phyloP scores from a whole-genome alignment of 148 eudicot species.

The Nepenthes mirabilis region DNA sequence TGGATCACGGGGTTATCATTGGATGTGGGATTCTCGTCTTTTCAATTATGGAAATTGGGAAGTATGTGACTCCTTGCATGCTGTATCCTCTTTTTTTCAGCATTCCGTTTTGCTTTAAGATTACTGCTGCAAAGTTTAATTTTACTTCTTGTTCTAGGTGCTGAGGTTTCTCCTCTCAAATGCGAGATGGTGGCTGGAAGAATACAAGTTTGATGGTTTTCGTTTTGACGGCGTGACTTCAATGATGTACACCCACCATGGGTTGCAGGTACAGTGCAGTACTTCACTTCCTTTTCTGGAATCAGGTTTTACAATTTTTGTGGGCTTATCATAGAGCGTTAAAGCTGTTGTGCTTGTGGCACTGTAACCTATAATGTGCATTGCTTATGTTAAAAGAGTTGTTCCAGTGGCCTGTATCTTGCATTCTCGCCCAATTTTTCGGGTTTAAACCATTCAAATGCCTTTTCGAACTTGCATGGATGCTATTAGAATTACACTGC shows the following conservation, averaged over 20 bases:
- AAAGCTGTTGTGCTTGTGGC: too few species aligned
- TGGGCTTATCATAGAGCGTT: too few species aligned
- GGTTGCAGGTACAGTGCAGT: slow-evolving; percentile 56
- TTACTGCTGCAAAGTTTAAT: slow-evolving; percentile 1
- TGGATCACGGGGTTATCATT: slow-evolving; percentile 87
- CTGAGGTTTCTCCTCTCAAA: slow-evolving; percentile 87
- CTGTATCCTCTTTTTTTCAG: not conserved
- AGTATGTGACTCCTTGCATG: slow-evolving; percentile 30
- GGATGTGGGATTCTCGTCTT: slow-evolving; percentile 99
- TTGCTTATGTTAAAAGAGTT: too few species aligned
- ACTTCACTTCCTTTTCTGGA: not conserved
- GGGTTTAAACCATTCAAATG: too few species aligned
- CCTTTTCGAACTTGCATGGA: too few species aligned
- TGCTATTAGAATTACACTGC: too few species aligned
- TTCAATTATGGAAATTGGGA: slow-evolving; percentile 96
- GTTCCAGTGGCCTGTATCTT: too few species aligned
- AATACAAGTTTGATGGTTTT: slow-evolving; percentile 96
- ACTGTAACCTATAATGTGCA: too few species aligned
- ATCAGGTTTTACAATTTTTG: not conserved
- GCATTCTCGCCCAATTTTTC: too few species aligned
- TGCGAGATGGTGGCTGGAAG: slow-evolving; percentile 99
- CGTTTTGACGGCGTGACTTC: slow-evolving; percentile 99
- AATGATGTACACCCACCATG: slow-evolving; percentile 99
- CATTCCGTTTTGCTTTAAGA: not conserved
- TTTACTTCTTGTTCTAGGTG: slow-evolving; percentile 36